phyloP scores from a whole-genome alignment of 2,329 filamentous ascomycete species.

The Colletotrichum siamense region DNA sequence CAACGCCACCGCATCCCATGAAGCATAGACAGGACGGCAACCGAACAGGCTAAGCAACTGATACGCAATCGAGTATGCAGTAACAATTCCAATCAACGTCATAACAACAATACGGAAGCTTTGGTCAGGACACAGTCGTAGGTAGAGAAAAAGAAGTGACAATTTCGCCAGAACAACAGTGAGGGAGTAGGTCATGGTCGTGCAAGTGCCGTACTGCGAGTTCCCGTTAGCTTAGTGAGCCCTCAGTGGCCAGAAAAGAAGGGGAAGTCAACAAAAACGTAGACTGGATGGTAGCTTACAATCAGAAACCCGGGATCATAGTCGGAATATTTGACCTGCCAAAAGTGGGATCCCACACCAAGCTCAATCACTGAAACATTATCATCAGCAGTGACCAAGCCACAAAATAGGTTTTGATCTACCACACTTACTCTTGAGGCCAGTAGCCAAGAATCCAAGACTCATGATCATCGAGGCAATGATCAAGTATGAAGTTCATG shows the following conservation, averaged over 20 bases:
- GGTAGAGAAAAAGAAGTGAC: slow-evolving; percentile 7
- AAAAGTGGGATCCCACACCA: neutral
- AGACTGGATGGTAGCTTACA: neutral
- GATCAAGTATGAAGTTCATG: neutral
- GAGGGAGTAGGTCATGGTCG: slow-evolving; percentile 45
- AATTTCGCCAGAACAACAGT: slow-evolving; percentile 36
- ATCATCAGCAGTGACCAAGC: fast-evolving
- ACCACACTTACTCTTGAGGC: neutral
- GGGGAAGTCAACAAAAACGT: neutral
- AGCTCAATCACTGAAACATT: neutral
- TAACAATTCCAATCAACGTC: slow-evolving; percentile 31
- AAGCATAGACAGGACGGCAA: slow-evolving; percentile 1
- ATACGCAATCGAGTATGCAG: slow-evolving; percentile 31
- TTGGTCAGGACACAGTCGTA: slow-evolving; percentile 23
- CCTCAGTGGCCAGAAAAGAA: neutral
- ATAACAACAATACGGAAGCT: slow-evolving; percentile 34
- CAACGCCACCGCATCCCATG: neutral
- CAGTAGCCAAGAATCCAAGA: neutral
- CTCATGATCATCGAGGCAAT: neutral
- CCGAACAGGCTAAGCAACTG: slow-evolving; percentile 29
- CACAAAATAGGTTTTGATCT: fast-evolving
- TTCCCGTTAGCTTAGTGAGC: neutral
- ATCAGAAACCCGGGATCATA: neutral
- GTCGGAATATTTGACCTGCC: neutral
- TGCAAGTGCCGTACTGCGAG: neutral